Evolutionary conservation across 495 filamentous ascomycete species (phyloP).

Genomic region (Neurospora tetrasperma): DNA sequence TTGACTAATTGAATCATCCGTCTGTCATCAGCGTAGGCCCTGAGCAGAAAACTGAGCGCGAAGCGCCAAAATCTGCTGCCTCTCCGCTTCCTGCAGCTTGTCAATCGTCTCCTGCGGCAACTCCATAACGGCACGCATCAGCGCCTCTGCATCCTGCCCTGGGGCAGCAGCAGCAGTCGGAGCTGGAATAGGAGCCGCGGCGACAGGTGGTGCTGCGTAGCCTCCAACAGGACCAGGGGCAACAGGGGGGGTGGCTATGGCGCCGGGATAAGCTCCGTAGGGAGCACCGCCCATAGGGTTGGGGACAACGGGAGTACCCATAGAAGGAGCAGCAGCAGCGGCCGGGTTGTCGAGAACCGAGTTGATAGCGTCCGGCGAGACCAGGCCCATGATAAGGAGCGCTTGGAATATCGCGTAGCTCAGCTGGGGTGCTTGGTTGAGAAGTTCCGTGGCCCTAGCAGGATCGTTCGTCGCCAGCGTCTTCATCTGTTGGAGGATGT

Average conservation of each 20-base stretch:
- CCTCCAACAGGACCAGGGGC: conserved; percentile 12
- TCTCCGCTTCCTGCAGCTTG: conserved; percentile 57
- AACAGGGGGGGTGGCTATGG: conserved; percentile 47
- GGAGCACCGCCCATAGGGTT: conserved; percentile 9
- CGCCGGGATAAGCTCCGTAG: conserved; percentile 42
- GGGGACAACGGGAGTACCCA: conserved; percentile 2
- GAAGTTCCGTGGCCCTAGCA: conserved; percentile 72
- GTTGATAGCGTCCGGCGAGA: conserved; percentile 50
- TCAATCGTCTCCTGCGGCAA: conserved; percentile 70
- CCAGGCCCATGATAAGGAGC: conserved; percentile 83
- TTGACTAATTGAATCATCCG: background rate
- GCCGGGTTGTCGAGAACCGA: conserved; percentile 34
- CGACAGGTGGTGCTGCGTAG: conserved; percentile 31
- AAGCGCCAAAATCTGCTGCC: conserved; percentile 66
- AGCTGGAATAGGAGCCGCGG: conserved; percentile 19
- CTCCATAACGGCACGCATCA: conserved; percentile 64
- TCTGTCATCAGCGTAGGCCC: background rate
- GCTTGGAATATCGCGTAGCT: conserved; percentile 95
- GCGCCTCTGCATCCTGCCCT: conserved; percentile 48
- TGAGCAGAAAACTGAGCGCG: conserved; percentile 22
- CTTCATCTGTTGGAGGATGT: conserved; percentile 93
- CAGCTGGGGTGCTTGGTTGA: conserved; percentile 84
- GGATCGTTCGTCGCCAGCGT: conserved; percentile 71
- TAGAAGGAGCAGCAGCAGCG: conserved; percentile 17
- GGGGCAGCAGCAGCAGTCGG: conserved; percentile 32